These are phyloP conservation scores for Vitis amurensis DNA, from an alignment of 164 flowering plant genomes.

Conservation along the genomic window DNA sequence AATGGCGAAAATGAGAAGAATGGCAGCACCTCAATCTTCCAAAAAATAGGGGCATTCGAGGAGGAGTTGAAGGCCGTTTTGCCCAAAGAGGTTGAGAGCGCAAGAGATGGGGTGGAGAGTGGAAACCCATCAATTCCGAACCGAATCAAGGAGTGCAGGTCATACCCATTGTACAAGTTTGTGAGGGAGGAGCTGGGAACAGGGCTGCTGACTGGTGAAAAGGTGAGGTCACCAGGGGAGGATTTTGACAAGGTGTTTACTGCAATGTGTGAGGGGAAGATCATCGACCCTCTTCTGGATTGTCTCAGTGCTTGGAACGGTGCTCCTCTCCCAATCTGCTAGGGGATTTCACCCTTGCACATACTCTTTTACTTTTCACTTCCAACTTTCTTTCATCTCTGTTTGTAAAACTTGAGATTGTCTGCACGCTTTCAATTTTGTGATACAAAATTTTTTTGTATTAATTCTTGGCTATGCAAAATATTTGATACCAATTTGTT, in stretches of 20 bases:
- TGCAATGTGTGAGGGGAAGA: conserved; percentile 10
- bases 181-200: conserved; percentile 9
- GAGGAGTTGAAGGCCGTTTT: conserved; percentile 1
- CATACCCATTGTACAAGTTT: conserved; percentile 4
- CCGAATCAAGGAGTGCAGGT: conserved; percentile 8
- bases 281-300: conserved; percentile 1
- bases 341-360: background rate
- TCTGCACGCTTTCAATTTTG: too few species aligned
- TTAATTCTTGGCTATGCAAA: too few species aligned
- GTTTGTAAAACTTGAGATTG: too few species aligned
- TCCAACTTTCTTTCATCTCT: too few species aligned
- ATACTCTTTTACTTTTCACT: too few species aligned
- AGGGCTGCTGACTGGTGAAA: background rate
- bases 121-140: background rate
- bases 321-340: conserved; percentile 7
- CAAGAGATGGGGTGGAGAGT: background rate
- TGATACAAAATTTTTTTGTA: too few species aligned
- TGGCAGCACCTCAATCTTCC: conserved; percentile 1
- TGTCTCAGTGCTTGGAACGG: conserved; percentile 12
- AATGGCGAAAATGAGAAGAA: background rate
- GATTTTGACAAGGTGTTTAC: conserved; percentile 8
- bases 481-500: too few species aligned
- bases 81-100: conserved; percentile 8
- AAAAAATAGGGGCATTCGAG: conserved; percentile 3
- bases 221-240: conserved; percentile 1